Percentiles rank a stretch among this genome's conserved stretches.
phyloP scores from a whole-genome alignment of 768 basidiomycete genomes.

The Phaeolepiota aurea region DNA sequence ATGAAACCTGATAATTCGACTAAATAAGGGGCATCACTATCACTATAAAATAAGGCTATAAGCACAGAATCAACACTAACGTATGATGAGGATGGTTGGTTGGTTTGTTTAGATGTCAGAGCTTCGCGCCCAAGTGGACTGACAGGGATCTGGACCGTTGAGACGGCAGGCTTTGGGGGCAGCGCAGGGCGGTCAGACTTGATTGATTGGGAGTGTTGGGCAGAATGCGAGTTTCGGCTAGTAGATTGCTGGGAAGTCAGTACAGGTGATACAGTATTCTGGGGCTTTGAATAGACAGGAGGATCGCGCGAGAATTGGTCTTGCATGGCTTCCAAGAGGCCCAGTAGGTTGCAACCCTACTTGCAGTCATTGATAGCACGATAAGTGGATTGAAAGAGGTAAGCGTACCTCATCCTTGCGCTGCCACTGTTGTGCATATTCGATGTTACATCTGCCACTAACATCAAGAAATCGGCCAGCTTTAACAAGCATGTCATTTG shows the following conservation, averaged over 20 bases:
- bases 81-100: slow-evolving; percentile 4
- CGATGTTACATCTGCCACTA: slow-evolving; percentile 62
- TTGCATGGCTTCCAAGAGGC: slow-evolving; percentile 70
- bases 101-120: neutral
- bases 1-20: neutral
- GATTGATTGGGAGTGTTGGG: slow-evolving; percentile 4
- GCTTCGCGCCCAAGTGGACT: neutral
- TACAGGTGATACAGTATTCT: slow-evolving; percentile 10
- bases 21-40: no score
- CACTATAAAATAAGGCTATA: no score
- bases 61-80: neutral
- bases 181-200: slow-evolving; percentile 18
- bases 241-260: slow-evolving; percentile 4
- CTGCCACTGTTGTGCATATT: slow-evolving; percentile 72
- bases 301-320: slow-evolving; percentile 78
- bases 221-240: neutral
- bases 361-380: neutral
- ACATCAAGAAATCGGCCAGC: slow-evolving; percentile 70
- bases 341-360: slow-evolving; percentile 71
- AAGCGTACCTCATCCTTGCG: slow-evolving; percentile 80
- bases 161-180: slow-evolving; percentile 23
- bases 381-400: no score
- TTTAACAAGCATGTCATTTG: slow-evolving; percentile 81
- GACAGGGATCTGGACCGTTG: slow-evolving; percentile 6
- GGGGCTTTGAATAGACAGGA: slow-evolving; percentile 84